phyloP scores from a whole-genome alignment of 352 stramenopile genomes.

The Phytophthora quininea region DNA sequence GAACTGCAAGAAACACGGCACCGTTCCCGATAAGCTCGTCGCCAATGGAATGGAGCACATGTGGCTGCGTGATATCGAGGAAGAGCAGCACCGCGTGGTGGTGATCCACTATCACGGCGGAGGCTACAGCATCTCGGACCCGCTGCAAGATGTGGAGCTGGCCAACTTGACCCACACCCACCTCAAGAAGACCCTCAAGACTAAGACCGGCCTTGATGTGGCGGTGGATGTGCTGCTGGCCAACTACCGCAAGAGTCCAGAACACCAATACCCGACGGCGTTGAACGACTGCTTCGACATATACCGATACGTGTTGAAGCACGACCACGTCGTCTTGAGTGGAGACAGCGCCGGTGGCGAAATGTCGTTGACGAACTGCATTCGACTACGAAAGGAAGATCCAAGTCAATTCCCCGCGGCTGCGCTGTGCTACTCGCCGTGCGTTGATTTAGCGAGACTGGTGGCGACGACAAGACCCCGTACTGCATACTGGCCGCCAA shows the following conservation, averaged over 20 bases:
- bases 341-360: conserved; percentile 48
- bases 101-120: conserved; percentile 48
- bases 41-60: conserved; percentile 38
- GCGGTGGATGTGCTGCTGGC: conserved; percentile 43
- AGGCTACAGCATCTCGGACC: conserved; percentile 32
- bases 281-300: conserved; percentile 41
- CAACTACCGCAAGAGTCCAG: conserved; percentile 52
- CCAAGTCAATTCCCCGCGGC: conserved; percentile 15
- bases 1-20: conserved; percentile 15
- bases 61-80: conserved; percentile 30
- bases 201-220: conserved; percentile 10
- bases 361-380: conserved; percentile 28
- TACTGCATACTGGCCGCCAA: conserved; percentile 8
- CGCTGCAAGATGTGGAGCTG: conserved; percentile 25
- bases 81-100: conserved; percentile 26
- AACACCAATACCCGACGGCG: conserved; percentile 37
- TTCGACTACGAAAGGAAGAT: conserved; percentile 18
- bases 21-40: conserved; percentile 17
- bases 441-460: conserved; percentile 8
- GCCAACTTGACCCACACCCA: conserved; percentile 22
- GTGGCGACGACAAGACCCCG: conserved; percentile 10
- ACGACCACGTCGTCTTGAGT: conserved; percentile 32
- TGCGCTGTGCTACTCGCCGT: conserved; percentile 18
- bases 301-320: conserved; percentile 37
- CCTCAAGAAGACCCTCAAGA: conserved; percentile 12